phyloP scores from a whole-genome alignment of 768 basidiomycete genomes.

The Serendipita sp. region DNA sequence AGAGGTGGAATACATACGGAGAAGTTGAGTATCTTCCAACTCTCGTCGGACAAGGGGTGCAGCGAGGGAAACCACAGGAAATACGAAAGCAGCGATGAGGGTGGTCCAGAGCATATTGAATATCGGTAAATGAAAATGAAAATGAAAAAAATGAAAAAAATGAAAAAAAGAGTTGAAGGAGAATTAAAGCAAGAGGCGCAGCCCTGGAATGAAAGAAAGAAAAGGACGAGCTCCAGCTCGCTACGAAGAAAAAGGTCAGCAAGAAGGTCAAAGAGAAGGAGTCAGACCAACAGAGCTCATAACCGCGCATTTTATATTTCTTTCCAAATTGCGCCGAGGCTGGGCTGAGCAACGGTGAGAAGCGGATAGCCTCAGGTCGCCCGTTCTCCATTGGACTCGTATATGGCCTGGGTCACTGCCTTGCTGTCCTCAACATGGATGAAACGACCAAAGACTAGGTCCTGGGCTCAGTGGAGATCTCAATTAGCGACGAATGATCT shows the following conservation, averaged over 20 bases:
- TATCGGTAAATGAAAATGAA: neutral
- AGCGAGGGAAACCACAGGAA: neutral
- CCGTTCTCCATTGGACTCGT: no score
- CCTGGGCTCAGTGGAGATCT: no score
- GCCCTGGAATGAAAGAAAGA: slow-evolving; percentile 2
- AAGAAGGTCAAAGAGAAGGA: no score
- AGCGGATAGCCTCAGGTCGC: no score
- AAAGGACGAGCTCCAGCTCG: slow-evolving; percentile 1
- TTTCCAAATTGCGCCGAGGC: no score
- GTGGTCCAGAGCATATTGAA: neutral
- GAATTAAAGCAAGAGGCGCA: neutral
- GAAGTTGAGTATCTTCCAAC: neutral
- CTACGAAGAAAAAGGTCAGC: neutral
- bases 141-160: neutral
- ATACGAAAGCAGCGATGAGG: neutral
- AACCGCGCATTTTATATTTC: no score
- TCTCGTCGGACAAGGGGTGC: neutral
- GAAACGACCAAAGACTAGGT: no score
- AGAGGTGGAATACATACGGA: neutral
- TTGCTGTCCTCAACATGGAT: no score
- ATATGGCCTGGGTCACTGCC: no score
- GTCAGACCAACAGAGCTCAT: no score
- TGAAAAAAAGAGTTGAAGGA: neutral
- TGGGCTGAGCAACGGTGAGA: no score
- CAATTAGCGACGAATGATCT: no score